A percentile compares a stretch with the other conserved stretches of the same genome.
phyloP scores from a whole-genome alignment of 1,139 yeast genomes.

The Arxiozyma bovina region DNA sequence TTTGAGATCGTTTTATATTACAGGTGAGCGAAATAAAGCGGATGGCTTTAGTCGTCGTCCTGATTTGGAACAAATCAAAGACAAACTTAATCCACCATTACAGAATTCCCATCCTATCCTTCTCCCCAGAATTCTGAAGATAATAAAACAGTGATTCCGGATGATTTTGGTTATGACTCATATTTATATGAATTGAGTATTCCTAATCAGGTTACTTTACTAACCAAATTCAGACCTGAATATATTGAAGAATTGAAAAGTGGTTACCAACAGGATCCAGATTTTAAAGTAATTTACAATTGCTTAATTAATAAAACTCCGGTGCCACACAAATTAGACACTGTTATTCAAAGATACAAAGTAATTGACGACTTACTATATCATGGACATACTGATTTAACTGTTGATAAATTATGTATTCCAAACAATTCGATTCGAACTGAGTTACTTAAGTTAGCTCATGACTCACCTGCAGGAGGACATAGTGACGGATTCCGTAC shows the following conservation, averaged over 20 bases:
- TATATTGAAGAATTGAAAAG: not conserved
- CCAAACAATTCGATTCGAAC: not conserved
- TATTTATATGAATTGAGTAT: not conserved
- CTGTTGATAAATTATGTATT: too few relatives aligned
- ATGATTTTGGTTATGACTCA: not conserved
- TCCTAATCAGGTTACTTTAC: not conserved
- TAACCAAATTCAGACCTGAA: not conserved
- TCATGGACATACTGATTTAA: not conserved
- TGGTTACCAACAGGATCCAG: not conserved
- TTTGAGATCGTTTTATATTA: not conserved
- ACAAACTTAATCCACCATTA: too few relatives aligned
- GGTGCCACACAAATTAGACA: not conserved
- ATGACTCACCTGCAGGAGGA: not conserved
- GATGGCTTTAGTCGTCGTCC: not conserved
- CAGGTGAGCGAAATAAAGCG: not conserved
- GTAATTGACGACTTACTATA: not conserved
- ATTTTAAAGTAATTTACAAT: too few relatives aligned
- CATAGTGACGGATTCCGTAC: conserved; percentile 1
- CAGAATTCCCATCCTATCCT: too few relatives aligned
- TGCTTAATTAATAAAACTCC: too few relatives aligned
- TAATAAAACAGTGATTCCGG: not conserved
- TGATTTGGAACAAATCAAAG: not conserved
- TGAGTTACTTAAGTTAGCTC: not conserved
- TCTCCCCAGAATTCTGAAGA: too few relatives aligned
- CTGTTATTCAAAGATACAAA: not conserved